phyloP scores from a whole-genome alignment of 352 stramenopile genomes.

The Pythium apleroticum region DNA sequence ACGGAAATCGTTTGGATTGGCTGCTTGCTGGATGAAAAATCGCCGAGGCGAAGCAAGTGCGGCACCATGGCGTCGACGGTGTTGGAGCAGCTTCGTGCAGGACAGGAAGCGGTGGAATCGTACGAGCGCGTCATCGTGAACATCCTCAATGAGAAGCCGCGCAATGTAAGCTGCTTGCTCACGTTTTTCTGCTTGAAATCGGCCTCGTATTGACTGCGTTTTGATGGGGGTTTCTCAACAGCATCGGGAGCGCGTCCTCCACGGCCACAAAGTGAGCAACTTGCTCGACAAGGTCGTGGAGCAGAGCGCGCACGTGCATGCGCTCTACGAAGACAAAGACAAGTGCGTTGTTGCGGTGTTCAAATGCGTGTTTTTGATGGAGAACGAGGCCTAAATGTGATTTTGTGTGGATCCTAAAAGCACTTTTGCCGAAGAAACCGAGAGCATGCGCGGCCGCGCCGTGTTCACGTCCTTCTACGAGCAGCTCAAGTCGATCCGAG shows the following conservation, averaged over 20 bases:
- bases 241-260: slow-evolving; percentile 76
- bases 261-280: slow-evolving; percentile 84
- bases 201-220: background rate
- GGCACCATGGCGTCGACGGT: slow-evolving; percentile 78
- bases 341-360: slow-evolving; percentile 35
- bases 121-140: slow-evolving; percentile 72
- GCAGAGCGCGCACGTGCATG: slow-evolving; percentile 67
- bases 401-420: slow-evolving; percentile 27
- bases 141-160: slow-evolving; percentile 75
- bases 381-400: background rate
- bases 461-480: slow-evolving; percentile 90
- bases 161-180: slow-evolving; percentile 51
- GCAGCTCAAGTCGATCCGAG: slow-evolving; percentile 81
- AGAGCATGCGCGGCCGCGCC: slow-evolving; percentile 69
- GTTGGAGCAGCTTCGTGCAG: slow-evolving; percentile 78
- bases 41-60: too few species aligned
- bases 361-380: background rate
- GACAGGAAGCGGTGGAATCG: slow-evolving; percentile 80
- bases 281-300: slow-evolving; percentile 69
- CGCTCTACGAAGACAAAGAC: slow-evolving; percentile 86
- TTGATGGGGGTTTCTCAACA: slow-evolving; percentile 25
- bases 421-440: slow-evolving; percentile 75
- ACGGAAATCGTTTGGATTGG: background rate
- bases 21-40: background rate
- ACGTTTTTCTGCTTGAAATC: background rate